Percentiles rank a stretch among this genome's conserved stretches.
These are phyloP conservation scores for Quercus wislizeni DNA, from an alignment of 306 rosid species.

Conservation along the genomic window DNA sequence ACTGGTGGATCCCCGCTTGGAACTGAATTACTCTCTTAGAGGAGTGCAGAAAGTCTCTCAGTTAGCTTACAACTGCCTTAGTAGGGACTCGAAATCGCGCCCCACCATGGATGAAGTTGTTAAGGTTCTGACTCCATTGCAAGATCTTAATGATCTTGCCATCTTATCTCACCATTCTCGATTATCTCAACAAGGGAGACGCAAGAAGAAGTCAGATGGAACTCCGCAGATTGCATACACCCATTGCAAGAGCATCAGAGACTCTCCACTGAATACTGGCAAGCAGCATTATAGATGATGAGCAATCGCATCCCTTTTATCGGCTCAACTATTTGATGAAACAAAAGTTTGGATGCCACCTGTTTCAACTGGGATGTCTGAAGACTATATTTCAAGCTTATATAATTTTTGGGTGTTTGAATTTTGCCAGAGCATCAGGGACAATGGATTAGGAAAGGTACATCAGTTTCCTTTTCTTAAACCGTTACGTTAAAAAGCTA, in stretches of 20 bases:
- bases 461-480: slow-evolving; percentile 33
- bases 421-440: slow-evolving; percentile 44
- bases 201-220: slow-evolving; percentile 78
- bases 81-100: slow-evolving; percentile 80
- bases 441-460: slow-evolving; percentile 45
- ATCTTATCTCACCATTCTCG: slow-evolving; percentile 74
- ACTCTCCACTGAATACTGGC: slow-evolving; percentile 69
- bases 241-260: slow-evolving; percentile 74
- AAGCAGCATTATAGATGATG: slow-evolving; percentile 56
- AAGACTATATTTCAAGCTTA: slow-evolving; percentile 48
- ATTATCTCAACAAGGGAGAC: slow-evolving; percentile 72
- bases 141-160: slow-evolving; percentile 82
- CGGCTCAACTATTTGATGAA: slow-evolving; percentile 36
- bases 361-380: slow-evolving; percentile 44
- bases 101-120: slow-evolving; percentile 93
- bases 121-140: slow-evolving; percentile 74
- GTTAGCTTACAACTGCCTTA: slow-evolving; percentile 77
- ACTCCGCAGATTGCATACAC: slow-evolving; percentile 61
- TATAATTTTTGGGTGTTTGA: slow-evolving; percentile 50
- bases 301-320: slow-evolving; percentile 25
- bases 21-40: slow-evolving; percentile 77
- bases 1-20: slow-evolving; percentile 85
- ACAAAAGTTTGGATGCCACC: slow-evolving; percentile 35
- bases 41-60: slow-evolving; percentile 89
- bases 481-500: slow-evolving; percentile 49